Conservation (phyloP, 2,329 filamentous ascomycete species). For the Paraphaeosphaeria sporulosa region DNA sequence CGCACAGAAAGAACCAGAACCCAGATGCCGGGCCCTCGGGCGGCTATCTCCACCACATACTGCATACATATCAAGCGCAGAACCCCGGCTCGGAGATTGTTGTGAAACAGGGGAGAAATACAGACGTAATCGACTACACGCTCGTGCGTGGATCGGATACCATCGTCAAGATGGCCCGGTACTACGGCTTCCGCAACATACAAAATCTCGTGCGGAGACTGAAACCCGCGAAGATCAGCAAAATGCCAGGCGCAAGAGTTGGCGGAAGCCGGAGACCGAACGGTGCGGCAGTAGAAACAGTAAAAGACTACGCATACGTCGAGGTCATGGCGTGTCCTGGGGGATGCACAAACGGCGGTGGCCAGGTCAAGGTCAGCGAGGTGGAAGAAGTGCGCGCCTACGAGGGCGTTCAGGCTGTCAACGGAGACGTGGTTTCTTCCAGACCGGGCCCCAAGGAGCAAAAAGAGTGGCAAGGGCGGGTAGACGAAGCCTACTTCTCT, state of each 20-base stretch:
- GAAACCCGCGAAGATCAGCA: constrained; percentile 79
- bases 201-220: constrained; percentile 95
- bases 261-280: constrained; percentile 68
- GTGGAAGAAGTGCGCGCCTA: constrained; percentile 56
- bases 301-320: constrained; percentile 85
- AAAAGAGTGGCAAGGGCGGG: constrained; percentile 67
- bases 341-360: constrained; percentile 97
- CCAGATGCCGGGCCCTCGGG: constrained; percentile 79
- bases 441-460: constrained; percentile 80
- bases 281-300: constrained; percentile 64
- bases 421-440: constrained; percentile 39
- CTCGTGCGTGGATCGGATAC: constrained; percentile 61
- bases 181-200: constrained; percentile 98
- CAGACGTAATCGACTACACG: constrained; percentile 87
- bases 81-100: constrained; percentile 77
- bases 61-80: constrained; percentile 74
- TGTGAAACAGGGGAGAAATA: constrained; percentile 80
- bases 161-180: constrained; percentile 68
- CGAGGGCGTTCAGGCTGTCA: constrained; percentile 39
- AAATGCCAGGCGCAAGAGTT: constrained; percentile 43
- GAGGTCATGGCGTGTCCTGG: constrained; percentile 99
- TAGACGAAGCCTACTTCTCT: constrained; percentile 84
- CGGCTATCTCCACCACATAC: constrained; percentile 85
- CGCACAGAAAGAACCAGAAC: constrained; percentile 51
- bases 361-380: constrained; percentile 92